Base-by-base conservation (phyloP, 2,329 filamentous ascomycete species). In the Botrytis deweyae region DNA sequence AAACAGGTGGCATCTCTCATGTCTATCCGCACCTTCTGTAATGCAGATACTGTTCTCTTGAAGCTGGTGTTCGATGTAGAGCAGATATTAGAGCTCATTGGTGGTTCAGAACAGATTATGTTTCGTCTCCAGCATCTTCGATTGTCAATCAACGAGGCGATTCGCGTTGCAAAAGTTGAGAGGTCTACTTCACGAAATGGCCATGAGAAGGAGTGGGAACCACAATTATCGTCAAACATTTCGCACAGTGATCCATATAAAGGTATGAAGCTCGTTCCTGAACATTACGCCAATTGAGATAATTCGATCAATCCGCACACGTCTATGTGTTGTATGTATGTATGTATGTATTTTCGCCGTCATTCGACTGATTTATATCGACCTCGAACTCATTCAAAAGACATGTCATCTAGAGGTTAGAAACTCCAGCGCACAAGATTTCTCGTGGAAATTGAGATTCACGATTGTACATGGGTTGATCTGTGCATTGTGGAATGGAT, bases 61-160 rank as follows among this genome's bases (percentile, higher is more conserved):
- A 87, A 86, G 77, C 82, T 87, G 64, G 78, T 88, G 71, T 82
- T 84, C 68, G 86, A 87, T 70, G 82, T 84, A 44, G 83, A 84
- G 58, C 82, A 84, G 74, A 82, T 88, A 64, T 79, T 88, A 20
- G 84, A 86, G 72, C 83, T 88, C 81, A 81, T 88, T 55, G 75
- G 84, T 70, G 80, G 77, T 36, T 71, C 64, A 20, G 77, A 80
- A 61, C 58, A 76, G 22, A 75, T 80, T 44, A 74, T 81, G 75
- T 65, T 78, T 10, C 74, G 76, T 67, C 73, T 81, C 61, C 79
- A 80, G 61, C 73, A 80, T 36, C 76, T 80, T 70, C 76, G 79
- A 55, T 65, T 75, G n/a, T 71, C 70, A 20, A 75, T 76, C 36
- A 77, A 77, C 67, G 75, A 80, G n/a, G 74, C 75, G 40, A 78